These are phyloP conservation scores for Ceratocystis diversiconidia DNA, from an alignment of 2,329 filamentous ascomycete species.

Conservation along the genomic window DNA sequence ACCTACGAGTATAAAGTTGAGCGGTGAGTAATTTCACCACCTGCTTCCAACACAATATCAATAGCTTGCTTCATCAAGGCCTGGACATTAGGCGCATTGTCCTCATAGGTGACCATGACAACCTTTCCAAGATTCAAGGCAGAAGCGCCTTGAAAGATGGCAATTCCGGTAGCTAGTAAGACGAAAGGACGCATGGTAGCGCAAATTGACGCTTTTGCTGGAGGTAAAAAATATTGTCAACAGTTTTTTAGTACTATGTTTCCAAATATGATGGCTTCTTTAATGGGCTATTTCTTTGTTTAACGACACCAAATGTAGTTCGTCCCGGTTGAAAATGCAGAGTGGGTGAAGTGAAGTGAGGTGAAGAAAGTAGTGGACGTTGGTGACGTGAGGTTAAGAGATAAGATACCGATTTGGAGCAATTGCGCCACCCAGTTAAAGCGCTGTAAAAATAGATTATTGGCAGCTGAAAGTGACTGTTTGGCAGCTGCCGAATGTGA, in stretches of 20 bases:
- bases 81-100: conserved; percentile 48
- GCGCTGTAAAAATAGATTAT: not conserved
- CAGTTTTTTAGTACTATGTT: not conserved
- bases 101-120: conserved; percentile 67
- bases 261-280: not conserved
- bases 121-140: conserved; percentile 56
- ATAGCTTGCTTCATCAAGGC: conserved; percentile 57
- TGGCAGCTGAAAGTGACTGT: not conserved
- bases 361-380: not conserved
- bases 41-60: conserved; percentile 51
- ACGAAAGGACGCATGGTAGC: conserved; percentile 49
- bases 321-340: not conserved
- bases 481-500: not conserved
- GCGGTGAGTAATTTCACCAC: conserved; percentile 66
- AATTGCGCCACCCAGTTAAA: too few relatives aligned
- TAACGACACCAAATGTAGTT: not conserved
- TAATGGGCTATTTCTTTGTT: too few relatives aligned
- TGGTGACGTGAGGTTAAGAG: not conserved
- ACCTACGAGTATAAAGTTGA: conserved; percentile 55
- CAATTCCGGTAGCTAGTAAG: conserved; percentile 39
- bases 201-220: not conserved
- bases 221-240: not conserved
- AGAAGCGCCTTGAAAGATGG: conserved; percentile 43
- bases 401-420: not conserved
- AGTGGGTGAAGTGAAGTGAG: not conserved